phyloP scores from a whole-genome alignment of 2,329 filamentous ascomycete genomes.

The Neonectria ditissima region DNA sequence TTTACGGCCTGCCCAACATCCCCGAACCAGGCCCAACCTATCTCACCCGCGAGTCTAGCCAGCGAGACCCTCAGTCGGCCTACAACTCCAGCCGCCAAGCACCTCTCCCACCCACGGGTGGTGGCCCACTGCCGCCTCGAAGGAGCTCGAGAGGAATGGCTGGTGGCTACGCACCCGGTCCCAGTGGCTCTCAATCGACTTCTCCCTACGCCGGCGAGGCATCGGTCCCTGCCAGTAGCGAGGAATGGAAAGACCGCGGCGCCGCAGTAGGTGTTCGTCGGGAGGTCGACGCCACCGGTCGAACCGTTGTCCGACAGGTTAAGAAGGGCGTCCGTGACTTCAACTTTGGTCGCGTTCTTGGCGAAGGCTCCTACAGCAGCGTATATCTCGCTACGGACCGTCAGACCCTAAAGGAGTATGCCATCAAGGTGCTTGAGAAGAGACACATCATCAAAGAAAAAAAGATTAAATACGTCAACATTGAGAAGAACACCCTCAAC shows the following conservation, averaged over 20 bases:
- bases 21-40: slow-evolving; percentile 66
- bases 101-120: slow-evolving; percentile 56
- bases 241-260: slow-evolving; percentile 96
- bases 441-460: slow-evolving; percentile 99
- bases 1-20: slow-evolving; percentile 66
- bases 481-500: slow-evolving; percentile 98
- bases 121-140: slow-evolving; percentile 77
- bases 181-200: slow-evolving; percentile 39
- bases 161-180: slow-evolving; percentile 61
- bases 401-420: slow-evolving; percentile 94
- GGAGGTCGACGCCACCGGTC: slow-evolving; percentile 87
- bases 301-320: slow-evolving; percentile 82
- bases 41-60: slow-evolving; percentile 75
- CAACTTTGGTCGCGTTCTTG: slow-evolving; percentile 88
- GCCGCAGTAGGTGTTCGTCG: slow-evolving; percentile 86
- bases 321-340: slow-evolving; percentile 99
- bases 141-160: slow-evolving; percentile 80
- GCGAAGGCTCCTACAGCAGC: slow-evolving; percentile 97
- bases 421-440: slow-evolving; percentile 98
- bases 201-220: slow-evolving; percentile 54
- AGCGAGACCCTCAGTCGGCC: slow-evolving; percentile 68
- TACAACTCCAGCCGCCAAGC: slow-evolving; percentile 73
- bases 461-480: slow-evolving; percentile 99
- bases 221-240: slow-evolving; percentile 70
- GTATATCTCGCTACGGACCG: slow-evolving; percentile 93